Conservation (phyloP, 345 rosid species). For the Syzygium aqueum region DNA sequence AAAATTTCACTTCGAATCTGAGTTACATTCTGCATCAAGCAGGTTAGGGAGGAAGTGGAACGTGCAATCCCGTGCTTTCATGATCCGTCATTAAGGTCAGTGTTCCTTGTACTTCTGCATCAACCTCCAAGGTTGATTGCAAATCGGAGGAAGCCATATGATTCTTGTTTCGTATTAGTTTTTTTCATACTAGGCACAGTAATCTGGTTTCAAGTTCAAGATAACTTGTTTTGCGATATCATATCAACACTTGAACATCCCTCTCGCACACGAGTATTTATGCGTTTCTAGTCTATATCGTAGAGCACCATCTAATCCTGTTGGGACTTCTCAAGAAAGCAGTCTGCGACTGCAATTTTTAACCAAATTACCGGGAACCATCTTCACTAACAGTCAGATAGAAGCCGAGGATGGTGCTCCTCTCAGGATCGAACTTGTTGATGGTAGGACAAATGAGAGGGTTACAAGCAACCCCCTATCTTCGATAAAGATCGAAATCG, state of each 20-base stretch:
- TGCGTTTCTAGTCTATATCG: background rate
- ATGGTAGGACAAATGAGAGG: constrained; percentile 9
- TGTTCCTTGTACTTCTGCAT: background rate
- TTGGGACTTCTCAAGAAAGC: background rate
- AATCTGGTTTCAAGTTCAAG: background rate
- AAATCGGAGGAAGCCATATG: background rate
- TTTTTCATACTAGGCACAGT: background rate
- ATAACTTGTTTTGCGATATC: background rate
- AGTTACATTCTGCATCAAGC: background rate
- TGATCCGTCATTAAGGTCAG: background rate
- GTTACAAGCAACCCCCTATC: constrained; percentile 20
- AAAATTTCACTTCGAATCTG: background rate
- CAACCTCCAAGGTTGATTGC: background rate
- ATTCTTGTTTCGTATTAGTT: background rate
- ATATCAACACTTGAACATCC: background rate
- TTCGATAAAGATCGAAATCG: constrained; percentile 20
- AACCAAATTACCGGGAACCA: constrained; percentile 7
- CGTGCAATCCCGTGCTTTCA: background rate
- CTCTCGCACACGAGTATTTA: background rate
- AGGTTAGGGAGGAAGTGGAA: constrained; percentile 9
- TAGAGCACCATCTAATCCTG: background rate
- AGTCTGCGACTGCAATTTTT: constrained; percentile 21
- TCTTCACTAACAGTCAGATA: constrained; percentile 19
- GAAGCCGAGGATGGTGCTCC: constrained; percentile 7
- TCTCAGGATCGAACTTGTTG: constrained; percentile 12